phyloP scores from a whole-genome alignment of 2,329 filamentous ascomycete species.

The Nemania diffusa region DNA sequence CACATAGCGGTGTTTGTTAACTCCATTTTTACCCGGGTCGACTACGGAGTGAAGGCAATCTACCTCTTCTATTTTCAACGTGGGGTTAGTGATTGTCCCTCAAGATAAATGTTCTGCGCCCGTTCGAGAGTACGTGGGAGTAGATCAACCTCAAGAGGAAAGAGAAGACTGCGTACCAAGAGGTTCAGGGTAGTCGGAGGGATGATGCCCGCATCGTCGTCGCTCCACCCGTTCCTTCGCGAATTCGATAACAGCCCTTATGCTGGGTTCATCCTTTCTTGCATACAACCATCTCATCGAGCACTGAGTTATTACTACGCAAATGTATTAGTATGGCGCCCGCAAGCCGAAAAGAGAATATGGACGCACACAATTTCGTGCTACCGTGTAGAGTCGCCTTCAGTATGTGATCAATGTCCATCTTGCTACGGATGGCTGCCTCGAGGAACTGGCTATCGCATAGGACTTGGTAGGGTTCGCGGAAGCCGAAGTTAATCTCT shows the following conservation, averaged over 20 bases:
- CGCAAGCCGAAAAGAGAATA: constrained; percentile 61
- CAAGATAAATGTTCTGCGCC: background rate
- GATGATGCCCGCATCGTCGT: constrained; percentile 81
- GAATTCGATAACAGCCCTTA: constrained; percentile 72
- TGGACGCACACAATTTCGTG: constrained; percentile 34
- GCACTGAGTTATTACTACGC: constrained; percentile 80
- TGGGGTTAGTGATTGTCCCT: constrained; percentile 11
- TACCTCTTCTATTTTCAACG: constrained; percentile 56
- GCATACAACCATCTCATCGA: constrained; percentile 82
- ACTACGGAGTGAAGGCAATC: constrained; percentile 81
- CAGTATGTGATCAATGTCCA: constrained; percentile 82
- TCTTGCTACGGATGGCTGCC: constrained; percentile 85
- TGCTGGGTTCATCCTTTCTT: constrained; percentile 63
- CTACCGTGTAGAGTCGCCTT: constrained; percentile 83
- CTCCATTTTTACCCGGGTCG: constrained; percentile 76
- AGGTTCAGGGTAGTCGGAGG: constrained; percentile 75
- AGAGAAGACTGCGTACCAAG: constrained; percentile 52
- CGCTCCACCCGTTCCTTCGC: constrained; percentile 78
- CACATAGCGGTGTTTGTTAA: constrained; percentile 83
- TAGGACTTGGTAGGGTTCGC: constrained; percentile 92
- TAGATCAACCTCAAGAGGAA: background rate
- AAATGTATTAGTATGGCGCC: constrained; percentile 68
- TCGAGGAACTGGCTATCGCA: constrained; percentile 87
- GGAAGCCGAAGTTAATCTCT: constrained; percentile 84
- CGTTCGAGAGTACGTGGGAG: background rate